These are phyloP conservation scores for Cicer yamashitae DNA, from an alignment of 306 rosid species.

Conservation along the genomic window DNA sequence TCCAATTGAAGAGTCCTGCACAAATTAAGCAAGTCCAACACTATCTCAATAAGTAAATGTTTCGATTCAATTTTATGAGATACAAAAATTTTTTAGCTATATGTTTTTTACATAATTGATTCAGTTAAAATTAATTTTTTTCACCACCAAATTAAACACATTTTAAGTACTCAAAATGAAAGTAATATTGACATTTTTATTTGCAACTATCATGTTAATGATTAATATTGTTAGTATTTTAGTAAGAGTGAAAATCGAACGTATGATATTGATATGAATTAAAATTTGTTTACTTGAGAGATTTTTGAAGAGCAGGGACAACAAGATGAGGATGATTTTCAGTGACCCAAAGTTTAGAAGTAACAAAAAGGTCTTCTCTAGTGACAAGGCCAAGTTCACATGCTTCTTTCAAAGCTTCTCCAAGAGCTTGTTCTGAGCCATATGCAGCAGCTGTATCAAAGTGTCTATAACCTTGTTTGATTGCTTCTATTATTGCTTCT, in stretches of 20 bases:
- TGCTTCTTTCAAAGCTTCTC: constrained; percentile 55
- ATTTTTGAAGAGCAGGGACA: constrained; percentile 45
- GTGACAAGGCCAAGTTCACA: constrained; percentile 46
- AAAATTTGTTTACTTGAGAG: constrained; percentile 40
- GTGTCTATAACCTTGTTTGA: constrained; percentile 56
- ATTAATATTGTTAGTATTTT: too few species aligned
- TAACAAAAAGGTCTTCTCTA: constrained; percentile 53
- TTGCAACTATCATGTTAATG: too few species aligned
- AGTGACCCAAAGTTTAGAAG: constrained; percentile 61
- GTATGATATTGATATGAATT: not conserved
- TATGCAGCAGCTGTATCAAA: constrained; percentile 59
- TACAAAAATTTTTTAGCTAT: too few species aligned
- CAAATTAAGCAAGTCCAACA: not conserved
- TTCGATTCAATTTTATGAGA: not conserved
- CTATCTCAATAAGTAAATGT: not conserved
- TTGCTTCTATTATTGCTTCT: constrained; percentile 52
- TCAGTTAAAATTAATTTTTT: too few species aligned
- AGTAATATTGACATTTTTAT: not conserved
- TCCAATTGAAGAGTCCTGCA: constrained; percentile 57
- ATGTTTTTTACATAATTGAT: too few species aligned
- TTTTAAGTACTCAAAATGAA: not conserved
- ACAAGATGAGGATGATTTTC: constrained; percentile 57
- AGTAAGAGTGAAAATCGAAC: too few species aligned
- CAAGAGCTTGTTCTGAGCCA: constrained; percentile 51
- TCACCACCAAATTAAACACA: too few species aligned